A percentile compares a stretch with the other conserved stretches of the same genome.
phyloP scores from a whole-genome alignment of 192 early-diverging fungal genomes.

The Backusella tarrabulga region DNA sequence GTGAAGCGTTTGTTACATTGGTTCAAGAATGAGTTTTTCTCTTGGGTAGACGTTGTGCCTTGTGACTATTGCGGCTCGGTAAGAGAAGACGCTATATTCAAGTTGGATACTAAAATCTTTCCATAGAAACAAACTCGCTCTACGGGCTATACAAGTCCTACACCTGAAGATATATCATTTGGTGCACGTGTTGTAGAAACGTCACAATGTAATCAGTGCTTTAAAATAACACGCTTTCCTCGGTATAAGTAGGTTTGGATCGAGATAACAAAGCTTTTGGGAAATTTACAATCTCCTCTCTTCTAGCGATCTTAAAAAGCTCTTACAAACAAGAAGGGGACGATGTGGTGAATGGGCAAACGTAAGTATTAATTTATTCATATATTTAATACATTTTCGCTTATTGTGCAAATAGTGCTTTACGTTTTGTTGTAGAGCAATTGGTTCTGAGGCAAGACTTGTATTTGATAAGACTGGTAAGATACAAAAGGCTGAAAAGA shows the following conservation, averaged over 20 bases:
- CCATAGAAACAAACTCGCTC: conserved; percentile 21
- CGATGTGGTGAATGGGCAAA: conserved; percentile 62
- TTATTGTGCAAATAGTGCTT: conserved; percentile 39
- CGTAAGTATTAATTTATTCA: conserved; percentile 14
- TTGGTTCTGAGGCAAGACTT: conserved; percentile 47
- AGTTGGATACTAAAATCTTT: neutral
- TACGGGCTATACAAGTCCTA: conserved; percentile 23
- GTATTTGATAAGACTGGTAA: conserved; percentile 46
- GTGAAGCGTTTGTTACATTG: conserved; percentile 42
- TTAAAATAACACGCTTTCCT: conserved; percentile 44
- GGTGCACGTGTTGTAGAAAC: conserved; percentile 43
- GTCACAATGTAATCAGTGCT: conserved; percentile 40
- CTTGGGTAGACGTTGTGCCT: conserved; percentile 46
- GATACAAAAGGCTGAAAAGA: neutral
- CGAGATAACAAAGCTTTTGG: neutral
- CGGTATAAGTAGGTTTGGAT: conserved; percentile 37
- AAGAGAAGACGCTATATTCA: neutral
- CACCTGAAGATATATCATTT: conserved; percentile 36
- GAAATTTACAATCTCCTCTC: too few relatives aligned
- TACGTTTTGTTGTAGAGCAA: conserved; percentile 47
- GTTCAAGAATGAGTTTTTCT: conserved; percentile 56
- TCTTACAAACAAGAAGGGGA: conserved; percentile 47
- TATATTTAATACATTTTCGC: neutral
- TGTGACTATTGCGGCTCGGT: conserved; percentile 40
- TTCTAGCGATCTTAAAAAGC: conserved; percentile 35